Conservation (phyloP, 805 yeast genomes). For the Wickerhamomyces xylosicus region DNA sequence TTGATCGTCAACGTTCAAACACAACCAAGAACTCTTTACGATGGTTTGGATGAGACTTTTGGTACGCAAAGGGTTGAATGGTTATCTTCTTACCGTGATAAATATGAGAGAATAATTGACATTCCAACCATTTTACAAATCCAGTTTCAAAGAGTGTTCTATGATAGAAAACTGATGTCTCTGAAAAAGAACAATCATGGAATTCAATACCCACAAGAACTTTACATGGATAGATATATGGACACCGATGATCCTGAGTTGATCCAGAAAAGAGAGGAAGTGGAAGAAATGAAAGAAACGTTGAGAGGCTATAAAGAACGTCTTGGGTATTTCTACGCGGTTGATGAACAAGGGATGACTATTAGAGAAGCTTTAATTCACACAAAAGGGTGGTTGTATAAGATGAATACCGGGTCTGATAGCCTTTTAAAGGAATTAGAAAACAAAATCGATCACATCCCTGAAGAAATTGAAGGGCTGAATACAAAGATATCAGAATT, state of each 20-base stretch:
- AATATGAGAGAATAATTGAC: conserved; percentile 59
- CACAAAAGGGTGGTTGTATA: conserved; percentile 45
- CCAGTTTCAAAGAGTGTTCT: conserved; percentile 90
- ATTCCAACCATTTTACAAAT: conserved; percentile 81
- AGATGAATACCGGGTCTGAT: conserved; percentile 28
- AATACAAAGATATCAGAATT: conserved; percentile 33
- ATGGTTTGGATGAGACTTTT: conserved; percentile 80
- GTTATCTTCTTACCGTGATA: conserved; percentile 60
- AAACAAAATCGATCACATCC: conserved; percentile 35
- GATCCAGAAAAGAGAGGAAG: conserved; percentile 42
- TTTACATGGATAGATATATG: conserved; percentile 83
- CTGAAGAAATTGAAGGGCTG: conserved; percentile 31
- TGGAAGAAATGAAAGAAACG: conserved; percentile 48
- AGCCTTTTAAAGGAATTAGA: conserved; percentile 39
- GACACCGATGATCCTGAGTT: conserved; percentile 53
- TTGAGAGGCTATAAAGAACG: conserved; percentile 33
- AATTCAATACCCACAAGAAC: conserved; percentile 63
- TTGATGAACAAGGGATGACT: conserved; percentile 40
- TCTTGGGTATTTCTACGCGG: conserved; percentile 30
- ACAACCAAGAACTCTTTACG: conserved; percentile 83
- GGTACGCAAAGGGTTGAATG: conserved; percentile 56
- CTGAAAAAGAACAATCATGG: conserved; percentile 81
- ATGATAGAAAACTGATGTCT: conserved; percentile 59
- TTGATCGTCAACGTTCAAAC: conserved; percentile 79
- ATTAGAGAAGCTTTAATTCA: conserved; percentile 42